Evolutionary conservation across 2,329 filamentous ascomycete species (phyloP).

Genomic region (Ascochyta lentis): DNA sequence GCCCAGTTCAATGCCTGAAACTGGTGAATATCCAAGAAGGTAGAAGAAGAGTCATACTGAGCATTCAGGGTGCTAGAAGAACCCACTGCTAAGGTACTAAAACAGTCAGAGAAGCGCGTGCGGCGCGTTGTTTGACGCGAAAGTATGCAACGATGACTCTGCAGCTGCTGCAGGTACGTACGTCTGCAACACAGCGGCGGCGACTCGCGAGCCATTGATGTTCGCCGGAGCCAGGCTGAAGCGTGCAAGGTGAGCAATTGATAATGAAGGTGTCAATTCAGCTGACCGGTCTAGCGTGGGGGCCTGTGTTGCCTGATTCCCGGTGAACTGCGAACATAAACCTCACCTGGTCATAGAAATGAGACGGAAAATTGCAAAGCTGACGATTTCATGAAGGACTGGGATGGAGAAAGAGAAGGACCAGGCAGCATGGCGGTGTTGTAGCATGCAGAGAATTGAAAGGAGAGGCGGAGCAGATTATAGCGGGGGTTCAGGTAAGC

Average conservation of each 20-base stretch:
- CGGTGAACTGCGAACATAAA: slow-evolving; percentile 1
- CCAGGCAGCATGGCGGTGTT: slow-evolving; percentile 5
- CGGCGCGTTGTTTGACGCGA: not conserved
- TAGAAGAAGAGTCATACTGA: slow-evolving; percentile 5
- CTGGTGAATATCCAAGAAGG: not conserved
- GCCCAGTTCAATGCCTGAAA: not conserved
- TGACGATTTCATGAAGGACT: not conserved
- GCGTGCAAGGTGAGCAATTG: slow-evolving; percentile 1
- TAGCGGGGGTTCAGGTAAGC: slow-evolving; percentile 3
- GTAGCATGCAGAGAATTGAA: slow-evolving; percentile 1
- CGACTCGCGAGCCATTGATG: not conserved
- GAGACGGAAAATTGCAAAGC: not conserved
- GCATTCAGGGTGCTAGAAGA: not conserved
- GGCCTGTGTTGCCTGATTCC: slow-evolving; percentile 11
- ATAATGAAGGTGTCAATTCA: slow-evolving; percentile 11
- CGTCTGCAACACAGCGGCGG: not conserved
- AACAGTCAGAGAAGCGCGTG: not conserved
- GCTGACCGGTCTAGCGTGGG: slow-evolving; percentile 13
- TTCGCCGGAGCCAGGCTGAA: slow-evolving; percentile 8
- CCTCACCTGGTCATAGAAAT: not conserved
- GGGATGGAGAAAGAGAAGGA: not conserved
- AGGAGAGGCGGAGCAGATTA: slow-evolving; percentile 8
- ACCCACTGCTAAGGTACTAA: not conserved
- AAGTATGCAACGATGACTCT: slow-evolving; percentile 8
- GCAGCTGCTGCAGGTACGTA: slow-evolving; percentile 8